Percentiles rank a stretch among this genome's conserved stretches.
phyloP scores from a whole-genome alignment of 2,329 filamentous ascomycete genomes.

The Whalleya microplaca region DNA sequence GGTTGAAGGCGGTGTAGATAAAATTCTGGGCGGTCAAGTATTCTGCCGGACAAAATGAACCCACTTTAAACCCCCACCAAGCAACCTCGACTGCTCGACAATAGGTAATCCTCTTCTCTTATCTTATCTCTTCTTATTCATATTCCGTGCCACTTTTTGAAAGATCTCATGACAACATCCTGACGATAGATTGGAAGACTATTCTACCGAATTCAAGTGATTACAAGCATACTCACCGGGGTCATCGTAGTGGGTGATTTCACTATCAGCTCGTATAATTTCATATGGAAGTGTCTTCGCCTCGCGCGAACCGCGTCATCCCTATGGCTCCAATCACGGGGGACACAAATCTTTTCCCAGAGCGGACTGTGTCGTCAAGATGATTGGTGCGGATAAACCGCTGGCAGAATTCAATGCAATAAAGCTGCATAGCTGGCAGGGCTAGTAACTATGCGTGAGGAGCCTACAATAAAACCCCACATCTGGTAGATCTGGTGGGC shows the following conservation, averaged over 20 bases:
- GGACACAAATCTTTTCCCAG: conserved; percentile 1
- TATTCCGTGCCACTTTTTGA: too few species aligned
- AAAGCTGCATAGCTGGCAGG: conserved; percentile 10
- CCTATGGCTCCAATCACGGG: background rate
- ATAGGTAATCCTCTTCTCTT: too few species aligned
- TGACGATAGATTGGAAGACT: background rate
- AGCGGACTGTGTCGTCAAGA: conserved; percentile 1
- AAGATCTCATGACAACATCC: background rate
- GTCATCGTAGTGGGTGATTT: background rate
- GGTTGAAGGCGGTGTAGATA: conserved; percentile 19
- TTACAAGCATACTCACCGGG: background rate
- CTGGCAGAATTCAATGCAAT: conserved; percentile 14
- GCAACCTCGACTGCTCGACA: background rate
- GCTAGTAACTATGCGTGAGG: conserved; percentile 6
- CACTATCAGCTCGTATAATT: background rate
- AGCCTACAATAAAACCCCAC: conserved; percentile 2
- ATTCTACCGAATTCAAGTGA: background rate
- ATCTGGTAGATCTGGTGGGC: conserved; percentile 12
- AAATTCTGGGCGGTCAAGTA: conserved; percentile 20
- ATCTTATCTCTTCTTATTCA: too few species aligned
- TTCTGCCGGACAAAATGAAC: conserved; percentile 23
- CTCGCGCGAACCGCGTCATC: conserved; percentile 2
- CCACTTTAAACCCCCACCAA: conserved; percentile 10
- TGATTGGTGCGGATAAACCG: conserved; percentile 29
- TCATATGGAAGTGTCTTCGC: background rate